Evolutionary conservation across 441 rosid genomes (phyloP), one percentile per base, ranked within the genome.

Genomic region (Rhodomyrtus psidioides): DNA sequence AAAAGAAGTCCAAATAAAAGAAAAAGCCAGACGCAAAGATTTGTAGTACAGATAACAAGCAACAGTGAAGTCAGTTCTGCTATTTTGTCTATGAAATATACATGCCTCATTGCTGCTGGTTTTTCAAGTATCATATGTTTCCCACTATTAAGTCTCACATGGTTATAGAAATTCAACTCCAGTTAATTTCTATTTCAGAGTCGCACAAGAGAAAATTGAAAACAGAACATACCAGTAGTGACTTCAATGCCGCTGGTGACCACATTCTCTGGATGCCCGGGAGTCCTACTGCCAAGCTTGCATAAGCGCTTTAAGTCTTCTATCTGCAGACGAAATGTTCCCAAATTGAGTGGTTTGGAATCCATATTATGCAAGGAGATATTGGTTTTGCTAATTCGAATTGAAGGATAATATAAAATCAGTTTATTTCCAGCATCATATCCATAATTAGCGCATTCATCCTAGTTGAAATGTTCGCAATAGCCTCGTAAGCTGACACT

Each of bases 181-280:
- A 39, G 49, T 23, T 70, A 39, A 5, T 39, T 21, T 21, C n/a
- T 21, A 39, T 39, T 39, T 70, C 9, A 51, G 9, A 70, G 16
- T 70, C 21, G 49, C 9, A 70, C 79, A 34, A 34, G 79, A 70
- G 79, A 39, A 34, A 70, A 70, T 70, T 39, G 24, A 70, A 0
- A 23, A 70, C 79, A 2, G 79, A 70, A 70, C 55, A 9, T 76
- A 86, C 88, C 89, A 46, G 91, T 90, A 9, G 91, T 88, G 83
- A 86, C 90, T 88, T 89, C 91, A 86, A 88, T 84, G 49, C 92
- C 90, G 55, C 88, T 86, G 5, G 91, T 89, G n/a, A 88, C 83
- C 28, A 51, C 83, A 62, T 89, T 90, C 83, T 89, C 90, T 9
- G 90, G 90, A 54, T 90, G 90, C 23, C 92, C 89, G 8, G 91